Evolutionary conservation across 306 rosid genomes (phyloP).

Genomic region (Geum urbanum): DNA sequence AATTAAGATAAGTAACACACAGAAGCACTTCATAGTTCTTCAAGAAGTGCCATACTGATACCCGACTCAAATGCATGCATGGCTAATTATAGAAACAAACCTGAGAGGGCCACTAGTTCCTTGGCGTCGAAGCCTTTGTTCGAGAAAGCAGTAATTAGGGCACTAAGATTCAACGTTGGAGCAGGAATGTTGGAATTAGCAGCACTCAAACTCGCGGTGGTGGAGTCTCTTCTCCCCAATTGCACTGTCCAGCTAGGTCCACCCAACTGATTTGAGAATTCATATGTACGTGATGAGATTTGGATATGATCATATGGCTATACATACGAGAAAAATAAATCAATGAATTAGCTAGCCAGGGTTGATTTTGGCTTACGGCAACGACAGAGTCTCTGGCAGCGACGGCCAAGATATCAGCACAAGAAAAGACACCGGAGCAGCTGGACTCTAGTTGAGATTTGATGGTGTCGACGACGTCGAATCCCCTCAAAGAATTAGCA

Average conservation of each 20-base stretch:
- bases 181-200: constrained; percentile 51
- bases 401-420: constrained; percentile 57
- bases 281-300: neutral
- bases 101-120: constrained; percentile 68
- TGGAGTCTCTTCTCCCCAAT: constrained; percentile 72
- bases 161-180: constrained; percentile 35
- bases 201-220: constrained; percentile 48
- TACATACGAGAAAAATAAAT: neutral
- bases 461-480: constrained; percentile 48
- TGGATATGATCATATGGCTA: neutral
- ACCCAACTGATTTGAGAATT: constrained; percentile 39
- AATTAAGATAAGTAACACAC: no score
- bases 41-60: no score
- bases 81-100: constrained; percentile 15
- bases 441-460: constrained; percentile 42
- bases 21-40: no score
- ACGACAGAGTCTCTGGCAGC: constrained; percentile 67
- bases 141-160: constrained; percentile 43
- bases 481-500: constrained; percentile 49
- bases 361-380: constrained; percentile 30
- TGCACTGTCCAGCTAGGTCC: constrained; percentile 47
- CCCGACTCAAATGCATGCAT: no score
- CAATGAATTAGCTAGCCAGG: neutral
- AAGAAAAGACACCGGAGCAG: constrained; percentile 54
- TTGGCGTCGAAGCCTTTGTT: constrained; percentile 45